Base-by-base conservation (phyloP, 2,329 filamentous ascomycete genomes). In the Macroventuria anomochaeta region DNA sequence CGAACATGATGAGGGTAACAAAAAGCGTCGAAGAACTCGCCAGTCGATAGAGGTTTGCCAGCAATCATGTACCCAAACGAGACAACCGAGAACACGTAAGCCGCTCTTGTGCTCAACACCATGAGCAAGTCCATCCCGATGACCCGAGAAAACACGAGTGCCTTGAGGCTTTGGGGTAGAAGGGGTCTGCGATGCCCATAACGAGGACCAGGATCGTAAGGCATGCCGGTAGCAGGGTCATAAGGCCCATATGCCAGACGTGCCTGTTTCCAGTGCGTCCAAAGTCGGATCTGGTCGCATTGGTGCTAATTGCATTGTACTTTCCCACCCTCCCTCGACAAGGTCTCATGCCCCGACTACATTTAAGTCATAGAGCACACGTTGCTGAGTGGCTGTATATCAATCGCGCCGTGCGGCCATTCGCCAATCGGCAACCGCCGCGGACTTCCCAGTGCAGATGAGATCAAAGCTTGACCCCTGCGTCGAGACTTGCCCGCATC, bases 71-170 rank as follows among this genome's bases (percentile, higher is more conserved):
- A 79, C 0, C 69, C 77, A 59, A 81, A 82, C 1, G 79, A 50
- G 7, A 83, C 73, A 3, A 84, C 68, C 0, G 80, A 89, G 65
- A 85, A 90, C 2, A 85, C 65, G 60, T 88, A 90, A 0, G 87
- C 87, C 0, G 85, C 80, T 32, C 79, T 86, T 1, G 85, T 89
- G 70, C 87, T 88, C 28, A 90, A 60, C 0, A 89, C 85, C 32
- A 90, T 81, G 6, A 90, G 77, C 7, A 89, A 67, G 61, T 90
- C 87, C 85, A 89, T 88, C 65, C 90, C 87, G 15, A 89, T 80
- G 1, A 87, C 76, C 3, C 76, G 69, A 0, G 82, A 82, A 64
- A 85, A 87, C 0, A 88, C 60, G 0, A 90, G 69, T 2, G 80
- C 78, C 59, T 85, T 87, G 17, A 89, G 65, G 88, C 88, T 32